Evolutionary conservation across 2,329 filamentous ascomycete species (phyloP).

Genomic region (Cordyceps cateniannulata): DNA sequence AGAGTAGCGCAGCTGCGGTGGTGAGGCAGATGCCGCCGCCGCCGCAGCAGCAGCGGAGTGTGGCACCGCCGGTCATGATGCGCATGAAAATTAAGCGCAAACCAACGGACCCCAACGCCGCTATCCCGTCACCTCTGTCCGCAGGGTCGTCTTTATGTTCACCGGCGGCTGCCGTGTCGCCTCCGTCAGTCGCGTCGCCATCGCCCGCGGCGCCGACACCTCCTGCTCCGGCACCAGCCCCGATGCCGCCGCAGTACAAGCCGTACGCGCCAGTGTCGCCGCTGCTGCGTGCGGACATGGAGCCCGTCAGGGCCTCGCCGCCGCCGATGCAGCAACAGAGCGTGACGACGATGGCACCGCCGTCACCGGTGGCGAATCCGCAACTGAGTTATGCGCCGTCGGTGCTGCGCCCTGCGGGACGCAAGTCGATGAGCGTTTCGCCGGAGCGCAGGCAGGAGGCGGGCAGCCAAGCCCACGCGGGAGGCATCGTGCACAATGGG

Average conservation of each 20-base stretch:
- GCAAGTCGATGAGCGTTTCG: slow-evolving; percentile 11
- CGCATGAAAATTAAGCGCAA: slow-evolving; percentile 9
- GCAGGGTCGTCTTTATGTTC: neutral
- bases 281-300: neutral
- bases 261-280: slow-evolving; percentile 5
- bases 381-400: slow-evolving; percentile 1
- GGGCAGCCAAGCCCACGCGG: neutral
- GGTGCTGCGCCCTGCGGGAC: slow-evolving; percentile 4
- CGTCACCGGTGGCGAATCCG: neutral
- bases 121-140: neutral
- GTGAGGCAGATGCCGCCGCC: neutral
- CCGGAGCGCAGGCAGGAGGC: neutral
- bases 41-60: slow-evolving; percentile 10
- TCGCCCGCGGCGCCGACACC: neutral
- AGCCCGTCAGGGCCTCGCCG: neutral
- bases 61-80: slow-evolving; percentile 21
- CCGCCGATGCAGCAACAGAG: neutral
- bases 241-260: neutral
- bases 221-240: neutral
- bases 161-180: neutral
- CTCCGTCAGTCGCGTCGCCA: neutral
- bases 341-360: neutral
- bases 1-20: slow-evolving; percentile 21
- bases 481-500: neutral
- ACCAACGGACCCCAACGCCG: neutral